Base-by-base conservation (phyloP, 1,139 yeast species). In the Saccharomyces uvarum region DNA sequence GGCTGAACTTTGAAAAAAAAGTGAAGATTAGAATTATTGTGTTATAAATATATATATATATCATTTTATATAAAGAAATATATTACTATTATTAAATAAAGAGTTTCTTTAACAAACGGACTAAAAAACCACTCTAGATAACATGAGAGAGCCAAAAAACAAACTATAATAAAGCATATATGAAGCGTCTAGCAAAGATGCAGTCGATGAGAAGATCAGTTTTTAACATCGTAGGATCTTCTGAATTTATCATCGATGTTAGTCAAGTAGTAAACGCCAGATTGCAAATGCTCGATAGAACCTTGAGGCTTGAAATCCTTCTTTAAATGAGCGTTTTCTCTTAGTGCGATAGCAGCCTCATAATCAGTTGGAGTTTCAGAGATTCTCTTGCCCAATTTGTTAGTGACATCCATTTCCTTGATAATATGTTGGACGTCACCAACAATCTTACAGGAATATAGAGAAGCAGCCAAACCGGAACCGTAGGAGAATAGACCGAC, bases 401-500 rank as follows among this genome's bases (percentile, higher is more conserved):
- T 70, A 70, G 86, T 85, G 61, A 93, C 76, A 72, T 87, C 79
- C 69, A 91, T 81, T 59, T 75, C 78, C 65, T 81, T 74, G 64
- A 82, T 81, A 63, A 95, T 86, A 56, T 78, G 61, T 47, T 87
- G 75, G 61, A 93, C 77, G 73, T 93, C 99, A 58, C 95, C 97
- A 64, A 79, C 81, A 59, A 95, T 88, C 59, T 77, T 81, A 61
- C 84, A 82, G 38, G 96, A 86, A 75, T 83, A 87, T 74, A 95
- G 78, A 50, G 97, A 83, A 26, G 99, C 81, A 51, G 99, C 99
- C 61, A 93, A 81, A 67, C 99, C 99, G 29, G 99, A 93, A 62
- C 99, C 99, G 74, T 95, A 95, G 27, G 99, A 93, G 78, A 91
- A 95, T 64, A 91, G 72, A 66, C 97, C 95, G 67, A 95, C 78